A percentile compares a stretch with the other conserved stretches of the same genome.
Conservation (phyloP, 768 basidiomycete species). For the Suillus placidus region DNA sequence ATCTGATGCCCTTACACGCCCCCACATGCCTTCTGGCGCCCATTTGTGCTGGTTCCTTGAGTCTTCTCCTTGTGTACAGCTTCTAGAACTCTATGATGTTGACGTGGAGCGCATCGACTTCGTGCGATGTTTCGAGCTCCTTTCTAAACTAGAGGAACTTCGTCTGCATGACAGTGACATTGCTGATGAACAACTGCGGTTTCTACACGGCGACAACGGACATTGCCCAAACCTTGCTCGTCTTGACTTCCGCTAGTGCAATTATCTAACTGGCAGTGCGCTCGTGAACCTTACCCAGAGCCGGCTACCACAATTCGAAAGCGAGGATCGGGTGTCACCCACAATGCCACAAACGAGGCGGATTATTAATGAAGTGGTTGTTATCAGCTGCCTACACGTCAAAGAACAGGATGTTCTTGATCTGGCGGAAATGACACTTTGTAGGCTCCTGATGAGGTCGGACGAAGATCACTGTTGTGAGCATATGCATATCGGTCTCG, state of each 20-base stretch:
- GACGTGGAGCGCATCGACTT: constrained; percentile 45
- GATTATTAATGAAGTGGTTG: constrained; percentile 51
- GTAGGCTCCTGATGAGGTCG: constrained; percentile 46
- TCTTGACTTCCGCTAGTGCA: constrained; percentile 64
- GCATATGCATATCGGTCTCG: constrained; percentile 26
- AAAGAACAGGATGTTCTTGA: constrained; percentile 55
- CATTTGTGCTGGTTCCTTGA: constrained; percentile 32
- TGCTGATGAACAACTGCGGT: constrained; percentile 44
- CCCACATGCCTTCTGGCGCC: constrained; percentile 31
- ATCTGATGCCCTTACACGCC: constrained; percentile 32
- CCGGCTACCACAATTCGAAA: constrained; percentile 27
- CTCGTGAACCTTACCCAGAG: constrained; percentile 53
- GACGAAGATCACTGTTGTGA: constrained; percentile 57
- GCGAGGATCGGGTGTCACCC: neutral
- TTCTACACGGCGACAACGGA: constrained; percentile 41
- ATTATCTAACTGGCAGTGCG: constrained; percentile 51
- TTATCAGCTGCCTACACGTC: constrained; percentile 61
- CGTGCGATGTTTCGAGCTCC: constrained; percentile 34
- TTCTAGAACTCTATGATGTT: constrained; percentile 54
- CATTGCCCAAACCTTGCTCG: constrained; percentile 49
- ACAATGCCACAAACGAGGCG: constrained; percentile 21
- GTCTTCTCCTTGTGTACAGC: constrained; percentile 37
- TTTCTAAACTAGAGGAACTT: constrained; percentile 49
- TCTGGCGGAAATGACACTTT: constrained; percentile 49
- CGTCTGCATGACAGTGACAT: constrained; percentile 63